Percentiles rank a stretch among this genome's conserved stretches.
Conservation (phyloP, 805 yeast species). For the Wickerhamiella shivajii region DNA sequence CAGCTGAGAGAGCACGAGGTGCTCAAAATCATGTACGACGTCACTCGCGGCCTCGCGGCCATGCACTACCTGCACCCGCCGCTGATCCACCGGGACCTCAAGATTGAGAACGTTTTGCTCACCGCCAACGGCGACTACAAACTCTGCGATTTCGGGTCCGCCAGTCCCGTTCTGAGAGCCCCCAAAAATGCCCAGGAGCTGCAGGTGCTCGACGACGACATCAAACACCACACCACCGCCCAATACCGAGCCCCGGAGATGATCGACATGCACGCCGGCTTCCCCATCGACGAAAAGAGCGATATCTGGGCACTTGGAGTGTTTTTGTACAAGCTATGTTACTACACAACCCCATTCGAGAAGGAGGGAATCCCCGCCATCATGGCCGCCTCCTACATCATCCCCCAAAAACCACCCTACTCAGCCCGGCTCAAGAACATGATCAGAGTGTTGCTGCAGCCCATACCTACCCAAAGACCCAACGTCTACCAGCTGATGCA, state of each 20-base stretch:
- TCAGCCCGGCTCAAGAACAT: slow-evolving; percentile 61
- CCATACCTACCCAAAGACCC: slow-evolving; percentile 71
- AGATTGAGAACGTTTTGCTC: slow-evolving; percentile 85
- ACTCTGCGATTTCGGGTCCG: slow-evolving; percentile 88
- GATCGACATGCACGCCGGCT: slow-evolving; percentile 73
- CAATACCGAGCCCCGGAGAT: slow-evolving; percentile 94
- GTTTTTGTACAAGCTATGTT: slow-evolving; percentile 76
- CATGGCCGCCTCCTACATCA: slow-evolving; percentile 65
- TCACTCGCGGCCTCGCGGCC: slow-evolving; percentile 60
- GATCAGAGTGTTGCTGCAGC: slow-evolving; percentile 66
- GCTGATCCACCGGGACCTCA: slow-evolving; percentile 81
- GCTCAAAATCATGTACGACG: slow-evolving; percentile 68
- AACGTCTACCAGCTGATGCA: slow-evolving; percentile 66
- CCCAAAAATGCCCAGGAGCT: slow-evolving; percentile 65
- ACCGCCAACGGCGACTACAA: slow-evolving; percentile 54
- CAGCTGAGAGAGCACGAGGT: slow-evolving; percentile 68
- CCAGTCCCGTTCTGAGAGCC: slow-evolving; percentile 53
- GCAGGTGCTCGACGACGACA: slow-evolving; percentile 65
- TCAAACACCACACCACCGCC: slow-evolving; percentile 83
- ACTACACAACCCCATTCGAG: slow-evolving; percentile 91
- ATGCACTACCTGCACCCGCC: slow-evolving; percentile 65
- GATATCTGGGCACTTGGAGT: slow-evolving; percentile 97
- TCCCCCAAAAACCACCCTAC: slow-evolving; percentile 54
- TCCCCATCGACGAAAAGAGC: slow-evolving; percentile 79
- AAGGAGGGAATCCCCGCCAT: slow-evolving; percentile 70